Percentiles rank a stretch among this genome's conserved stretches.
Conservation (phyloP, 768 basidiomycete species). For the Phanerodontia chrysosporium region DNA sequence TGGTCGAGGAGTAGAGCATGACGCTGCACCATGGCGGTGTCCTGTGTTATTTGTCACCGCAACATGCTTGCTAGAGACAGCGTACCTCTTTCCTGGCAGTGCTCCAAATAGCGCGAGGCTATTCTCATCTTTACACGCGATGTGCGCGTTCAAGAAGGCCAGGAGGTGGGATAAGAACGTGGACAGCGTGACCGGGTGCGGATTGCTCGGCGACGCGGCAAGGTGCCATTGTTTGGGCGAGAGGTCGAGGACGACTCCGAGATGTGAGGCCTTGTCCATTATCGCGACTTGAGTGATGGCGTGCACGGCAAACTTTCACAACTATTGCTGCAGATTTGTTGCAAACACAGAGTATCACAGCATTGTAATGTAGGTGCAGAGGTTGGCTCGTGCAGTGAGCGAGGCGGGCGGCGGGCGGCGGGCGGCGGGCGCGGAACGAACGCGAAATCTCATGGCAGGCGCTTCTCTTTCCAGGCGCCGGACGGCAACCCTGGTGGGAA, state of each 20-base stretch:
- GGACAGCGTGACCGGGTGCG: slow-evolving; percentile 56
- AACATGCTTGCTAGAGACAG: too few relatives aligned
- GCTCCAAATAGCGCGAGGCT: slow-evolving; percentile 90
- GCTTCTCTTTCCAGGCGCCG: too few relatives aligned
- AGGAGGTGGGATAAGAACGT: slow-evolving; percentile 82
- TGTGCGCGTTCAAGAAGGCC: slow-evolving; percentile 89
- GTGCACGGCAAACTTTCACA: not conserved
- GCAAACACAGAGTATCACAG: not conserved
- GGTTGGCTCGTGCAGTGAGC: not conserved
- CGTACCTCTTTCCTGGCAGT: slow-evolving; percentile 79
- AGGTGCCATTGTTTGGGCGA: slow-evolving; percentile 85
- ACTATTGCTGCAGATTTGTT: not conserved
- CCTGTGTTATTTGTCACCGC: too few relatives aligned
- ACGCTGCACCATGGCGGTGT: slow-evolving; percentile 39
- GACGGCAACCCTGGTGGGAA: too few relatives aligned
- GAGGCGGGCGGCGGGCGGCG: not conserved
- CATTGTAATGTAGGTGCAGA: not conserved
- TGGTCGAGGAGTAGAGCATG: slow-evolving; percentile 71
- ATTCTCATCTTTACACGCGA: slow-evolving; percentile 89
- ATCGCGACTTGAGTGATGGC: not conserved
- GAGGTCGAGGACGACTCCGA: slow-evolving; percentile 83
- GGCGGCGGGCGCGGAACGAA: not conserved
- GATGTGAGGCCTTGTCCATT: slow-evolving; percentile 55
- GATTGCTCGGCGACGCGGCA: slow-evolving; percentile 46
- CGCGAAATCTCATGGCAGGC: too few relatives aligned